Percentiles rank a stretch among this genome's conserved stretches.
phyloP scores from a whole-genome alignment of 2,329 filamentous ascomycete species.

The Pseudogymnoascus pannorum region DNA sequence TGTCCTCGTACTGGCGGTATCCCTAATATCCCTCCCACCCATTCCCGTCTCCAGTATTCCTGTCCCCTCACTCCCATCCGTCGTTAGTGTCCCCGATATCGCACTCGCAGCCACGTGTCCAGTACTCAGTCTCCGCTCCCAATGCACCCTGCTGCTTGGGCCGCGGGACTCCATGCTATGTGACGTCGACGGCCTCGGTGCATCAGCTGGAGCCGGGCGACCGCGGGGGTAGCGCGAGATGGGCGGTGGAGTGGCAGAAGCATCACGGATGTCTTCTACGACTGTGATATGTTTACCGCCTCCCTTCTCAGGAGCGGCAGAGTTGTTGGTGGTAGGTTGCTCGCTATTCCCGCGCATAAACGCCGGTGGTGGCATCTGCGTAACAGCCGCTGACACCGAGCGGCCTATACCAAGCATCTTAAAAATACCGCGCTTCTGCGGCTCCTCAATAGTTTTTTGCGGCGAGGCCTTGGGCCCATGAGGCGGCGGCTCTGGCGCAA shows the following conservation, averaged over 20 bases:
- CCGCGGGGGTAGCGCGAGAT: neutral
- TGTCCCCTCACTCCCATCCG: neutral
- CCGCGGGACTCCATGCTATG: neutral
- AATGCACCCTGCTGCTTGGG: neutral
- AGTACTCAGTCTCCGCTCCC: neutral
- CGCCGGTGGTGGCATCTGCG: neutral
- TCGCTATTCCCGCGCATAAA: neutral
- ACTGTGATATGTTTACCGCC: neutral
- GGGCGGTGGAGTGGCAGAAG: neutral
- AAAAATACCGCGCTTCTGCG: neutral
- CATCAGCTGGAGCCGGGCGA: neutral
- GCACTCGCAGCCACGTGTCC: neutral
- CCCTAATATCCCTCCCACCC: neutral
- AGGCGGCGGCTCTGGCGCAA: neutral
- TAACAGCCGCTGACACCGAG: neutral
- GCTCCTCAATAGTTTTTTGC: neutral
- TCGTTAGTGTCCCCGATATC: neutral
- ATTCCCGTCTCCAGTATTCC: neutral
- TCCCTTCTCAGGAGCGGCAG: neutral
- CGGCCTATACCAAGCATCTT: neutral
- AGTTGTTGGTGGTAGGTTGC: neutral
- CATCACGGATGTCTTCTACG: neutral
- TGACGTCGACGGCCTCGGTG: neutral
- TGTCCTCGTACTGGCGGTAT: neutral
- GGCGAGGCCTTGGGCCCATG: neutral